These are phyloP conservation scores for Ceratocystis cacaofunesta DNA, from an alignment of 2,329 filamentous ascomycete genomes.

Conservation along the genomic window DNA sequence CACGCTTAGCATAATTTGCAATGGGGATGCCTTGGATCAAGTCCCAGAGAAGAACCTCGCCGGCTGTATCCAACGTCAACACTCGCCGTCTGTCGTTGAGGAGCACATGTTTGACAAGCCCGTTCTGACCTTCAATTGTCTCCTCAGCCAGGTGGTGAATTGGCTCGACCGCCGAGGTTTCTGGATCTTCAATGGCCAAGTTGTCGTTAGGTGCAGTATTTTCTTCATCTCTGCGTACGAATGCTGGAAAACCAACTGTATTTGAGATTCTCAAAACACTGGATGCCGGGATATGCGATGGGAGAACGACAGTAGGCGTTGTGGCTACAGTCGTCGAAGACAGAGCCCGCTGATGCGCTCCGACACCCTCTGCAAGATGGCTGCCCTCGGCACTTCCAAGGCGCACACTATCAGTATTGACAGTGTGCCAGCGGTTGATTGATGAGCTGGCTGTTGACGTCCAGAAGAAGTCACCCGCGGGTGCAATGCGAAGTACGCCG, in stretches of 20 bases:
- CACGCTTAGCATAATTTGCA: conserved; percentile 81
- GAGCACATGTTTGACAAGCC: conserved; percentile 81
- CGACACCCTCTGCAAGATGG: background rate
- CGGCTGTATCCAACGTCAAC: conserved; percentile 83
- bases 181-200: conserved; percentile 19
- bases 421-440: conserved; percentile 79
- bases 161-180: conserved; percentile 35
- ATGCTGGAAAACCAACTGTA: conserved; percentile 58
- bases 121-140: conserved; percentile 88
- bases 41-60: conserved; percentile 92
- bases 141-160: conserved; percentile 56
- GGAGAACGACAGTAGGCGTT: conserved; percentile 33
- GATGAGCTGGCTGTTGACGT: conserved; percentile 80
- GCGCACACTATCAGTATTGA: conserved; percentile 65
- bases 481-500: conserved; percentile 54
- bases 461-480: conserved; percentile 68
- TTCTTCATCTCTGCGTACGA: conserved; percentile 40
- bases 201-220: conserved; percentile 31
- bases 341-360: conserved; percentile 7
- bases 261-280: conserved; percentile 74
- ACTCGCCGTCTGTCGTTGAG: conserved; percentile 83
- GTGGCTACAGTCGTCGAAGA: conserved; percentile 9
- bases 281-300: conserved; percentile 53
- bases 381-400: conserved; percentile 28
- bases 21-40: conserved; percentile 77